These are phyloP conservation scores for Microstegium vimineum DNA, from an alignment of 176 grass and related monocot genomes.

Conservation along the genomic window DNA sequence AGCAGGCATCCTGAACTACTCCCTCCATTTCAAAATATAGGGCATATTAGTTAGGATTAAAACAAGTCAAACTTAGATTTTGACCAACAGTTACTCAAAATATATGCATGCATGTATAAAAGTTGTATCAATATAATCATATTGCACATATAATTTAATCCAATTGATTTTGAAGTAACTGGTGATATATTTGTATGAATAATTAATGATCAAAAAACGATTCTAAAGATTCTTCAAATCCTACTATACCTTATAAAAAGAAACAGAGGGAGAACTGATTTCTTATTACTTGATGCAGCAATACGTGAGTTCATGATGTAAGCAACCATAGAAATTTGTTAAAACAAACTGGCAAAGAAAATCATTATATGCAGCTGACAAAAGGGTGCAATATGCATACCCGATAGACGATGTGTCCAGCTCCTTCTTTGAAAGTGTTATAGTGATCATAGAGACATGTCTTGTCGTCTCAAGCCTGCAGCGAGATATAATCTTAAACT, in stretches of 20 bases:
- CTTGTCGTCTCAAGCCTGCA: conserved; percentile 93
- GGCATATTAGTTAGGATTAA: not conserved
- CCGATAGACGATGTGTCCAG: conserved; percentile 72
- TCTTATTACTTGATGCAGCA: not conserved
- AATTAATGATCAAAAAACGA: not conserved
- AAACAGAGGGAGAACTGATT: not conserved
- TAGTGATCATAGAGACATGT: conserved; percentile 86
- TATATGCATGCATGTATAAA: not conserved
- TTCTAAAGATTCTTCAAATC: not conserved
- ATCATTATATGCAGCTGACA: not conserved
- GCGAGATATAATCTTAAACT: not conserved
- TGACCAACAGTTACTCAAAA: not conserved
- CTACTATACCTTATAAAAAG: not conserved
- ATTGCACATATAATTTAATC: not conserved
- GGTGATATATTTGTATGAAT: not conserved
- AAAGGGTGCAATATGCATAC: conserved; percentile 34
- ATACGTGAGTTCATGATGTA: not conserved
- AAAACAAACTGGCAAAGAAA: not conserved
- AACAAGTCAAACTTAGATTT: not conserved
- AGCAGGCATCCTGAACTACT: not conserved
- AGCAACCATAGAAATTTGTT: not conserved
- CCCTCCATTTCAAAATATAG: not conserved
- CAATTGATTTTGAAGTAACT: not conserved
- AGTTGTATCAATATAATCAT: not conserved
- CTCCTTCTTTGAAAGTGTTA: conserved; percentile 87